Evolutionary conservation across 495 filamentous ascomycete species (phyloP).

Genomic region (Platismatia glauca): DNA sequence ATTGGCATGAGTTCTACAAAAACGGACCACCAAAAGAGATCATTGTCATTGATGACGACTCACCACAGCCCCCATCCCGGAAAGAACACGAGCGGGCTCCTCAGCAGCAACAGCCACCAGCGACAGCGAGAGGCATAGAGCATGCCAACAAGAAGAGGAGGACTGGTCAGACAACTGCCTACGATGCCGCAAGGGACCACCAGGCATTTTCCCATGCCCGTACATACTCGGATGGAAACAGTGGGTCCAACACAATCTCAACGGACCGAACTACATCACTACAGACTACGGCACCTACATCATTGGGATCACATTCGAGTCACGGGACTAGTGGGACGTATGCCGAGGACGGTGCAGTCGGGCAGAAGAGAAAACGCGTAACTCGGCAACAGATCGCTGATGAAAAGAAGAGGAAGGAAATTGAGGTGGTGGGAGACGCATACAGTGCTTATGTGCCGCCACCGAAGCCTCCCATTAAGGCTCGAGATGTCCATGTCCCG

Average conservation of each 20-base stretch:
- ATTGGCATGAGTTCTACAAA: conserved; percentile 88
- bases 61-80: conserved; percentile 46
- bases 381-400: conserved; percentile 68
- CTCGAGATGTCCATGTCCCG: conserved; percentile 78
- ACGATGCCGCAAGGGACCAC: conserved; percentile 56
- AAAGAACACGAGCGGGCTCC: conserved; percentile 37
- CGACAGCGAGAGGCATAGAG: conserved; percentile 29
- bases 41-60: conserved; percentile 92
- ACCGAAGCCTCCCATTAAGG: conserved; percentile 80
- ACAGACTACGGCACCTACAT: conserved; percentile 85
- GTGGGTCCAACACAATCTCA: conserved; percentile 62
- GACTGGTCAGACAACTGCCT: conserved; percentile 51
- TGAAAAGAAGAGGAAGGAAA: conserved; percentile 68
- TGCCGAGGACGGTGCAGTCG: conserved; percentile 47
- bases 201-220: conserved; percentile 61
- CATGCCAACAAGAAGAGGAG: conserved; percentile 58
- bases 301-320: conserved; percentile 68
- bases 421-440: conserved; percentile 57
- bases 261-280: conserved; percentile 81
- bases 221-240: conserved; percentile 57
- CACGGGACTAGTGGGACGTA: conserved; percentile 48
- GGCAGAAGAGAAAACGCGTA: conserved; percentile 79
- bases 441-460: conserved; percentile 76
- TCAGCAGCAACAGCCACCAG: conserved; percentile 23
- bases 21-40: conserved; percentile 89